phyloP scores from a whole-genome alignment of 768 basidiomycete species.

The Hericium rajendrae region DNA sequence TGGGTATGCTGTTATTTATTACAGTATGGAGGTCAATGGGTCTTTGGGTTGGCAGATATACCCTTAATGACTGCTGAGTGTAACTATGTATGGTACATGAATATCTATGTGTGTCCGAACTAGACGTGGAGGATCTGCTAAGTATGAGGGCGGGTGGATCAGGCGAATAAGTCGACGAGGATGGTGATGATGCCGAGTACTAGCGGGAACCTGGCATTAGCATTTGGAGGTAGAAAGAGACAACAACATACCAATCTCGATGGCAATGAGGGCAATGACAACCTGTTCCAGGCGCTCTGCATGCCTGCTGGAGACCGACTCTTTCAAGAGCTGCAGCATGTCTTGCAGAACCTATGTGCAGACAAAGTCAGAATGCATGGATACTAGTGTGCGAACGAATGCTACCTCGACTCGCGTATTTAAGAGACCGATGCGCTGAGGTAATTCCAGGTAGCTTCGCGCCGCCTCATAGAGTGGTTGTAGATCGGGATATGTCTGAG shows the following conservation, averaged over 20 bases:
- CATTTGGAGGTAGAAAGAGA: not conserved
- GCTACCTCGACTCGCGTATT: constrained; percentile 88
- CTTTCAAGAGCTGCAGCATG: constrained; percentile 91
- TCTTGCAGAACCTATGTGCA: constrained; percentile 77
- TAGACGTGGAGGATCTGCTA: not conserved
- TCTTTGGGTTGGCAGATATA: too few species aligned
- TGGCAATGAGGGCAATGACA: constrained; percentile 82
- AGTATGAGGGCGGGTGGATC: not conserved
- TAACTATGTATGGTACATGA: too few species aligned
- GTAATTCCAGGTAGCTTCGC: constrained; percentile 89
- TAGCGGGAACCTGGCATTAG: constrained; percentile 18
- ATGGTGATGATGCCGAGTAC: constrained; percentile 89
- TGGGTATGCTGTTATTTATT: not conserved
- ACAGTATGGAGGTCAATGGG: too few species aligned
- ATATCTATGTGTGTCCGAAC: too few species aligned
- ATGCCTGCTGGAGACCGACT: constrained; percentile 85
- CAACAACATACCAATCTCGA: constrained; percentile 61
- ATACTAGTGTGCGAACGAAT: not conserved
- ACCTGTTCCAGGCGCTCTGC: constrained; percentile 89
- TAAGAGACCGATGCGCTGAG: constrained; percentile 84
- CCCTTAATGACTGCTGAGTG: too few species aligned
- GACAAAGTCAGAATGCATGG: not conserved
- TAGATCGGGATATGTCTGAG: constrained; percentile 87
- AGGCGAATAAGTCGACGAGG: constrained; percentile 60
- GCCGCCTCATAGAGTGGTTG: constrained; percentile 93